Base-by-base conservation (phyloP, 306 rosid species). In the Cyclanthera cordifolia region DNA sequence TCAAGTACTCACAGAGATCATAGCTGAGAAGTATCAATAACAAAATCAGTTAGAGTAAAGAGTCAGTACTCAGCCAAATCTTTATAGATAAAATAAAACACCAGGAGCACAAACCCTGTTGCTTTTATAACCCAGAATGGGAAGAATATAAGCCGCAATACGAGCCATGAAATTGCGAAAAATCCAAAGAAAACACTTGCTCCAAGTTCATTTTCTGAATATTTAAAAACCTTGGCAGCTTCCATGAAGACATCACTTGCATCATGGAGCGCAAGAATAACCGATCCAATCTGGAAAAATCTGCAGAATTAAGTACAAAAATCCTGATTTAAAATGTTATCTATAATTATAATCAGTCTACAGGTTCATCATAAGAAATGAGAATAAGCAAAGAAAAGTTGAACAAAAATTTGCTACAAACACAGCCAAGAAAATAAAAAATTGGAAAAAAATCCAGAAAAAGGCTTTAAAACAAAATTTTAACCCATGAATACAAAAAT, bases 221-320 rank as follows among this genome's bases (percentile, higher is more conserved):
- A 93, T 76, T 93, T 93, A 84, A 90, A 93, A 76, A 93, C 78
- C 85, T 93, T 93, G 24, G 99, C 99, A 71, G 90, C 86, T 88
- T 93, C 99, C 97, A 93, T n/a, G 82, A 87, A 93, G 45, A 93
- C 85, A 46, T 90, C 99, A 57, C 99, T 90, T n/a, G 83, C 95
- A 72, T 93, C 99, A 76, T 93, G 97, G 74, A 88, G 89, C 47
- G 96, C 95, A 12, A 93, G 99, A 77, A 83, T 71, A 66, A 88
- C 75, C 67, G 95, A 67, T 69, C 99, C 96, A 73, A 93, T 75
- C 80, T 89, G 88, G 80, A 90, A 93, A 83, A 93, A 86, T 34
- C 99, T 90, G 91, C 58, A 81, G 81, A 55, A 7, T 39, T 7
- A 48, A 16, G 48, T 11, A 4, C 4, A 32, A 23, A 45, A 58